Evolutionary conservation across 139 green algal genomes (phyloP).

Genomic region (Chlamydomonas urium): DNA sequence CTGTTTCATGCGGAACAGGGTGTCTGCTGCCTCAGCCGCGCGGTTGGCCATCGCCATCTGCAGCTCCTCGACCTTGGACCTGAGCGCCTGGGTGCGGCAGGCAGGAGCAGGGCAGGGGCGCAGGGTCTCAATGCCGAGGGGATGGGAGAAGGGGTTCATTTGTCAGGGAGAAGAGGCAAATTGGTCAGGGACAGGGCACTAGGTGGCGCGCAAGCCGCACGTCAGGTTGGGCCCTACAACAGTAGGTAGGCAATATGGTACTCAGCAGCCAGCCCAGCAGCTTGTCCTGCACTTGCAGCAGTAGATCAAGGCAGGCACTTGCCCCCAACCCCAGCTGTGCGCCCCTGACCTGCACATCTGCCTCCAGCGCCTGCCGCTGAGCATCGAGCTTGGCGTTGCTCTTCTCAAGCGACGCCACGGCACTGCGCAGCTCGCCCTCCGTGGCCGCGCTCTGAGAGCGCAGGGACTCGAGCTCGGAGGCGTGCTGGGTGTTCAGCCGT

Average conservation of each 20-base stretch:
- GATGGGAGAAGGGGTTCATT: too few relatives aligned
- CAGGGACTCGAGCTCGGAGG: background rate
- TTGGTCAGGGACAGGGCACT: too few relatives aligned
- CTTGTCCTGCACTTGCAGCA: too few relatives aligned
- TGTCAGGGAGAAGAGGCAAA: too few relatives aligned
- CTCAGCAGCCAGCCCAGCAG: too few relatives aligned
- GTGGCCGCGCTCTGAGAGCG: background rate
- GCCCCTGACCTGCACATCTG: conserved; percentile 9
- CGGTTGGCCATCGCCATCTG: conserved; percentile 11
- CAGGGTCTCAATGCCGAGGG: too few relatives aligned
- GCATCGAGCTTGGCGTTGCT: background rate
- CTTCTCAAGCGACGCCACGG: conserved; percentile 15
- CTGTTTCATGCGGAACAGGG: conserved; percentile 23
- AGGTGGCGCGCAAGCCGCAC: too few relatives aligned
- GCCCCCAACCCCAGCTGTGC: conserved; percentile 1
- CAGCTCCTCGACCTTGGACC: background rate
- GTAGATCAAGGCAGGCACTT: conserved; percentile 11
- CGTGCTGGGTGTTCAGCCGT: background rate
- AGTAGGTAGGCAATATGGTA: too few relatives aligned
- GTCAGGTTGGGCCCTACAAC: too few relatives aligned
- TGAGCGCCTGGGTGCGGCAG: background rate
- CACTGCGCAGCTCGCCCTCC: background rate
- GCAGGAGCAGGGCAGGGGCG: too few relatives aligned
- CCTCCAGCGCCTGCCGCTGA: background rate
- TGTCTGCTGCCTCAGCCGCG: conserved; percentile 19